phyloP scores from a whole-genome alignment of 1,139 yeast species.

The Kodamaea alishanica region DNA sequence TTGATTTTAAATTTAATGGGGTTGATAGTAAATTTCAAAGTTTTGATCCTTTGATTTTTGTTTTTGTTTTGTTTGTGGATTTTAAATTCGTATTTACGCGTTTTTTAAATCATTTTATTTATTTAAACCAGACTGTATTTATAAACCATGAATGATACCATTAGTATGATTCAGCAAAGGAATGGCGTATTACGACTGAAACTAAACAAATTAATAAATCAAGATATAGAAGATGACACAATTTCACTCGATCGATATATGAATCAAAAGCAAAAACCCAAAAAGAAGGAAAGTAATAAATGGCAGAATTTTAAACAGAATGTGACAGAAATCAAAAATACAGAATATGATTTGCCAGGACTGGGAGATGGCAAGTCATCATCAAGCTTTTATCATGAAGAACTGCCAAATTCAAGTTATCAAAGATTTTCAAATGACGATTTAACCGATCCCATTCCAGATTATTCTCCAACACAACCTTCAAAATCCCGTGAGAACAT shows the following conservation, averaged over 20 bases:
- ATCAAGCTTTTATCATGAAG: neutral
- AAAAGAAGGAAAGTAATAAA: conserved; percentile 8
- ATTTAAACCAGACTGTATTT: neutral
- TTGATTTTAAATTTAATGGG: neutral
- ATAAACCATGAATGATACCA: conserved; percentile 11
- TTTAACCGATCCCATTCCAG: conserved; percentile 5
- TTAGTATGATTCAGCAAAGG: conserved; percentile 11
- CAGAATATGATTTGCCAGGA: conserved; percentile 13
- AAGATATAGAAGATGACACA: conserved; percentile 9
- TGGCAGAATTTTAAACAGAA: conserved; percentile 13
- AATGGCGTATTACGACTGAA: conserved; percentile 13
- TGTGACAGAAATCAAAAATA: conserved; percentile 14
- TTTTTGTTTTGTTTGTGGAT: neutral
- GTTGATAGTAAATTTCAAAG: too few species aligned
- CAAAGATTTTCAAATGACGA: conserved; percentile 1
- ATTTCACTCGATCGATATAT: conserved; percentile 1
- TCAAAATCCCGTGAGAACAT: conserved; percentile 2
- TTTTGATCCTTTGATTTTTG: conserved; percentile 1
- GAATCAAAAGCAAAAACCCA: neutral
- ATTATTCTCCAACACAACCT: conserved; percentile 1
- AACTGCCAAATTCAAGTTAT: neutral
- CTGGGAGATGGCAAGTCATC: neutral
- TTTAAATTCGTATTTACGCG: too few species aligned
- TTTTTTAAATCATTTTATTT: neutral
- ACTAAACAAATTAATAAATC: conserved; percentile 11